Base-by-base conservation (phyloP, 495 filamentous ascomycete genomes). In the Penicillium diatomitis region DNA sequence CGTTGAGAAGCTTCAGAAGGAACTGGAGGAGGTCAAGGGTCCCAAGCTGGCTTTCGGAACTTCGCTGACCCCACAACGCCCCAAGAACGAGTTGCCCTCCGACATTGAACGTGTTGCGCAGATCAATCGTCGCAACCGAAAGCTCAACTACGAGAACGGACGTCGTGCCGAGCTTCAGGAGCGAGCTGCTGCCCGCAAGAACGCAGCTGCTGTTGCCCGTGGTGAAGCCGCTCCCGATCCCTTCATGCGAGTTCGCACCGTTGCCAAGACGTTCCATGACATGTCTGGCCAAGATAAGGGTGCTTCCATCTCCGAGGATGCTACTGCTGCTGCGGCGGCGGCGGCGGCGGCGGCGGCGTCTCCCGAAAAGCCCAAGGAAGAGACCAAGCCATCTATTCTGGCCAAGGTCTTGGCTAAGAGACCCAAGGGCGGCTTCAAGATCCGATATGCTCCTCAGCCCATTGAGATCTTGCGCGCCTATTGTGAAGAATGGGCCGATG, bases 121-220 rank as follows among this genome's bases (percentile, higher is more conserved):
- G 37, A 61, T 91, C 58, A 96, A 96, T 66, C 66, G 75, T 3
- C 79, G 81, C 54, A 92, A 92, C 69, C 85, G 89, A 41, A 80
- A 80, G 46, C 76, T 80, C 52, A 95, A 95, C 58, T 74, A 79
- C 10, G 86, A 94, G 54, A 80, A 84, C 20, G 82, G 95, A 6
- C 87, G 90, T 44, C 84, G 85, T 64, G 90, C 90, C 5, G 86
- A 95, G 64, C 68, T 92, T 27, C 80, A 80, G 52, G 91, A 97
- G 71, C 75, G 83, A 10, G 77, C 77, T 38, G 76, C 75, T 8
- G 75, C 77, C n/a, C 75, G 81, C 30, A 74, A 82, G 55, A 76
- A 73, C 8, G 64, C 79, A 20, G 74, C 72, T 8, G 79, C 75
- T 10, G 62, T 79, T 39, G 76, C 73, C 39, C 76, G 80, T 30